phyloP scores from a whole-genome alignment of 139 green algal genomes.

The Closterium sp. region DNA sequence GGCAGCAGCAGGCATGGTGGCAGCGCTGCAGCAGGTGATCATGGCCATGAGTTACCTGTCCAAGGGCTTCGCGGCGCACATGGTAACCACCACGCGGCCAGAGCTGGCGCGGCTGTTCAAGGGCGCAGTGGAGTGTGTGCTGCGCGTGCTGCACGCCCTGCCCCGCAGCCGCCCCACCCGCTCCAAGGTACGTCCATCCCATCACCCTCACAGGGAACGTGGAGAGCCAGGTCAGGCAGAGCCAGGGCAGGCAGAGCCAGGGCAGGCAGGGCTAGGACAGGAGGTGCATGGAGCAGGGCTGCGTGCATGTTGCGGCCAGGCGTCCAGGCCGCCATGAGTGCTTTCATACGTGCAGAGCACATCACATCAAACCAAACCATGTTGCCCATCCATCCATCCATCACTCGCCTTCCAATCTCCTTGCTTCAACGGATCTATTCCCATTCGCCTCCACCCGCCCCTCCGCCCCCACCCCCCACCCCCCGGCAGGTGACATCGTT shows the following conservation, averaged over 20 bases:
- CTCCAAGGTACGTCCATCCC: not conserved
- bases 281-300: too few species aligned
- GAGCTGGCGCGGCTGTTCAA: slow-evolving; percentile 43
- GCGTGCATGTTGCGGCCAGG: too few species aligned
- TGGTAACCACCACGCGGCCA: slow-evolving; percentile 17
- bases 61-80: slow-evolving; percentile 49
- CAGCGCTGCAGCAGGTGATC: slow-evolving; percentile 46
- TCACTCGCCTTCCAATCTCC: not conserved
- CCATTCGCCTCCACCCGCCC: too few species aligned
- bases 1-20: slow-evolving; percentile 1
- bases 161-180: slow-evolving; percentile 42
- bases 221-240: too few species aligned
- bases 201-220: too few species aligned
- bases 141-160: slow-evolving; percentile 43
- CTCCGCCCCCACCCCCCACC: too few species aligned
- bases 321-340: not conserved
- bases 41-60: slow-evolving; percentile 36
- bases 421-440: not conserved
- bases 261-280: too few species aligned
- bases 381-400: not conserved
- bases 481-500: slow-evolving; percentile 50
- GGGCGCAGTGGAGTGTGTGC: slow-evolving; percentile 44
- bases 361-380: not conserved
- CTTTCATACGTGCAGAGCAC: too few species aligned
- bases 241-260: too few species aligned